A percentile compares a stretch with the other conserved stretches of the same genome.
Evolutionary conservation across 2,329 filamentous ascomycete genomes (phyloP).

Genomic region (Colletotrichum agaves): DNA sequence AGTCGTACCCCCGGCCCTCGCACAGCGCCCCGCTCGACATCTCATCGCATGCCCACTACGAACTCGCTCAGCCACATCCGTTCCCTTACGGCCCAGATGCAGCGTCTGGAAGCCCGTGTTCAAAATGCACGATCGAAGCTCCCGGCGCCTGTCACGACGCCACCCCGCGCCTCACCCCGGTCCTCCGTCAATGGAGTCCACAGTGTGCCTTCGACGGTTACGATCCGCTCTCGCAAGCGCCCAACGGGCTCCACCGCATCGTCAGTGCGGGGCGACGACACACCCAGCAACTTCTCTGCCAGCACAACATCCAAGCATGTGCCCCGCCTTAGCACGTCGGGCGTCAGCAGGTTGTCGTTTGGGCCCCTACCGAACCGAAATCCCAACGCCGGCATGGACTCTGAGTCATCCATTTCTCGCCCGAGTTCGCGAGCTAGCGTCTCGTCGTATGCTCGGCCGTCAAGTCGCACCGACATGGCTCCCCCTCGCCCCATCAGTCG

Average conservation of each 20-base stretch:
- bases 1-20: conserved; percentile 66
- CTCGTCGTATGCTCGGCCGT: conserved; percentile 64
- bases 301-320: conserved; percentile 62
- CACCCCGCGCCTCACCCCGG: conserved; percentile 83
- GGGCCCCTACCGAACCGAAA: conserved; percentile 69
- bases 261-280: conserved; percentile 60
- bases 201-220: conserved; percentile 66
- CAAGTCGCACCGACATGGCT: conserved; percentile 64
- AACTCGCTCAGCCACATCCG: conserved; percentile 92
- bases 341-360: conserved; percentile 72
- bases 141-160: conserved; percentile 81
- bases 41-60: conserved; percentile 64
- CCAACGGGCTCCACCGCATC: conserved; percentile 67
- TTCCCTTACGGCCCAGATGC: conserved; percentile 95
- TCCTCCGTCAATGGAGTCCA: conserved; percentile 52
- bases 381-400: conserved; percentile 54
- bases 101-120: conserved; percentile 92
- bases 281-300: conserved; percentile 41
- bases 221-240: conserved; percentile 77
- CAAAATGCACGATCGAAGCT: conserved; percentile 92
- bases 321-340: conserved; percentile 69
- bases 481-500: conserved; percentile 72
- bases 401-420: conserved; percentile 63
- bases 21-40: conserved; percentile 55
- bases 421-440: conserved; percentile 79